These are phyloP conservation scores for Metschnikowia drakensbergensis DNA, from an alignment of 805 yeast species.

Conservation along the genomic window DNA sequence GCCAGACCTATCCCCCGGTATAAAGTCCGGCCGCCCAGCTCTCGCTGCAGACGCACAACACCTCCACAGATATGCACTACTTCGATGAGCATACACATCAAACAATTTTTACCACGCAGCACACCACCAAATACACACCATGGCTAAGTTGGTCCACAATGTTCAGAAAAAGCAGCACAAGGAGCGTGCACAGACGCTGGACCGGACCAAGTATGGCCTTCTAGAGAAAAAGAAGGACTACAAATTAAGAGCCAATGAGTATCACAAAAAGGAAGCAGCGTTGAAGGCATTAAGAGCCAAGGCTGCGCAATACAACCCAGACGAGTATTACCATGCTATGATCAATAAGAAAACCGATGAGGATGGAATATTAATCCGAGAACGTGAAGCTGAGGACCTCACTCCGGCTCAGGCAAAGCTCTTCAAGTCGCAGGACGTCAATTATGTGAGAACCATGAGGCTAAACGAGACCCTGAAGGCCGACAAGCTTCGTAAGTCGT, in stretches of 20 bases:
- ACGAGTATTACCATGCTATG: slow-evolving; percentile 97
- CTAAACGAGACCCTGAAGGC: slow-evolving; percentile 65
- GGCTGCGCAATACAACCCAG: slow-evolving; percentile 77
- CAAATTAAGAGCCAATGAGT: slow-evolving; percentile 50
- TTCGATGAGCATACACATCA: slow-evolving; percentile 11
- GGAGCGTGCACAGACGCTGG: slow-evolving; percentile 84
- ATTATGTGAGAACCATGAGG: slow-evolving; percentile 75
- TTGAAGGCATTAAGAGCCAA: slow-evolving; percentile 70
- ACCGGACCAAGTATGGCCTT: slow-evolving; percentile 72
- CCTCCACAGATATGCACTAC: slow-evolving; percentile 10
- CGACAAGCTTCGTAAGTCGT: slow-evolving; percentile 47
- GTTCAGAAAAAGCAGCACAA: slow-evolving; percentile 95
- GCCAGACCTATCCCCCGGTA: too few relatives aligned
- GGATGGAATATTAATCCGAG: slow-evolving; percentile 62
- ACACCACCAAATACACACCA: slow-evolving; percentile 20
- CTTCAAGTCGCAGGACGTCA: slow-evolving; percentile 85
- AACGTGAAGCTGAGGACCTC: slow-evolving; percentile 56
- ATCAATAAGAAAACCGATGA: slow-evolving; percentile 61
- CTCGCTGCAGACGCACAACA: slow-evolving; percentile 1
- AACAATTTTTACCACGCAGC: background rate
- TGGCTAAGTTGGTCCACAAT: slow-evolving; percentile 82
- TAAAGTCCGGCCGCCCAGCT: background rate
- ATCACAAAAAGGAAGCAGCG: slow-evolving; percentile 56
- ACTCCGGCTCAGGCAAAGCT: slow-evolving; percentile 74
- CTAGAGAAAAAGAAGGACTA: slow-evolving; percentile 78